Conservation (phyloP, 1,139 yeast genomes). For the Nematodospora anomalae region DNA sequence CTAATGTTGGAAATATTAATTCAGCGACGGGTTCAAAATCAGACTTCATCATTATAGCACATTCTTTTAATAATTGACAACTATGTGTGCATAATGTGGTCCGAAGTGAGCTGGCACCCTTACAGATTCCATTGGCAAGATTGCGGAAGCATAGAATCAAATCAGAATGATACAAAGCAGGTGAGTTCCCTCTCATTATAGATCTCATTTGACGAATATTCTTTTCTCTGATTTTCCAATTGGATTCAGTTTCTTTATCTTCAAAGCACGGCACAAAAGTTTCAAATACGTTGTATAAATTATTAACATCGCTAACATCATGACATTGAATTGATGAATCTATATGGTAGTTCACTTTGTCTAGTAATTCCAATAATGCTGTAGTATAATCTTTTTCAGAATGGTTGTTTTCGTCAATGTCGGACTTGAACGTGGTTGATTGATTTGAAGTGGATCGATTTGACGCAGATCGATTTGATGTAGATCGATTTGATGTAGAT, state of each 20-base stretch:
- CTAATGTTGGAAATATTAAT: slow-evolving; percentile 53
- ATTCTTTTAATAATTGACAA: slow-evolving; percentile 77
- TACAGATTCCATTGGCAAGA: slow-evolving; percentile 62
- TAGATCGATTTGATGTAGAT: not conserved
- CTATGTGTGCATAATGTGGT: slow-evolving; percentile 80
- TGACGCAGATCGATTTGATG: not conserved
- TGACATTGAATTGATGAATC: slow-evolving; percentile 25
- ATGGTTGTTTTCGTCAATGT: not conserved
- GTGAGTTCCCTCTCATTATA: slow-evolving; percentile 57
- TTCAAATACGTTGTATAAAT: slow-evolving; percentile 19
- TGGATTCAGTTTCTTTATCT: slow-evolving; percentile 85
- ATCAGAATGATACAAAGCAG: slow-evolving; percentile 38
- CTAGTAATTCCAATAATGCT: slow-evolving; percentile 18
- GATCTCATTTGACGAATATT: slow-evolving; percentile 57
- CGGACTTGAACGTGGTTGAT: not conserved
- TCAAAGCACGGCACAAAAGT: slow-evolving; percentile 44
- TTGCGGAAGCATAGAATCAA: slow-evolving; percentile 44
- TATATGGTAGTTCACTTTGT: slow-evolving; percentile 25
- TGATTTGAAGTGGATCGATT: not conserved
- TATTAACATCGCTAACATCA: slow-evolving; percentile 19
- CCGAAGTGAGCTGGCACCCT: slow-evolving; percentile 71
- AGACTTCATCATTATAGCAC: slow-evolving; percentile 49
- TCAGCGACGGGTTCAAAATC: slow-evolving; percentile 67
- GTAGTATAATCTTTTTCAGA: slow-evolving; percentile 1
- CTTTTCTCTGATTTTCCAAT: slow-evolving; percentile 79